phyloP scores from a whole-genome alignment of 192 early-diverging fungal genomes.

The Backusella luteola region DNA sequence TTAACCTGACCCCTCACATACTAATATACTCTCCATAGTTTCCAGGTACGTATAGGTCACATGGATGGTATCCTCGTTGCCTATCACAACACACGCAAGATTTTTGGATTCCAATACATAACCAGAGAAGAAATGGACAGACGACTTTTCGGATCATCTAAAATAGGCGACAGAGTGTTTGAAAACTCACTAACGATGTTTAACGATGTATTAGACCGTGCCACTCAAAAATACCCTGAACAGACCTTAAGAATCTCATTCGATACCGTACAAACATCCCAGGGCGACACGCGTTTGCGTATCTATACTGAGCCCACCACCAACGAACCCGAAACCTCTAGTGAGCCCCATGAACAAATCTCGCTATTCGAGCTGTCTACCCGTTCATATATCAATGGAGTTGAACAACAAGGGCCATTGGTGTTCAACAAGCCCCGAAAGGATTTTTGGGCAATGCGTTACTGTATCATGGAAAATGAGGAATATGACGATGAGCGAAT shows the following conservation, averaged over 20 bases:
- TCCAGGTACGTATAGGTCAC: slow-evolving; percentile 89
- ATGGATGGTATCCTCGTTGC: slow-evolving; percentile 96
- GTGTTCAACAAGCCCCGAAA: slow-evolving; percentile 14
- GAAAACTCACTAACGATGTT: slow-evolving; percentile 58
- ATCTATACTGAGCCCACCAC: slow-evolving; percentile 58
- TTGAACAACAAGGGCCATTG: slow-evolving; percentile 35
- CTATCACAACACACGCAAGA: slow-evolving; percentile 86
- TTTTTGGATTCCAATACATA: slow-evolving; percentile 97
- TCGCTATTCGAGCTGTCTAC: slow-evolving; percentile 38
- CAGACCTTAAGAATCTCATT: slow-evolving; percentile 58
- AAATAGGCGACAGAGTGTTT: slow-evolving; percentile 74
- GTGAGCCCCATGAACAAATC: slow-evolving; percentile 27
- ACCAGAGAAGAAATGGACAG: slow-evolving; percentile 80
- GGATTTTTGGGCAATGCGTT: slow-evolving; percentile 24
- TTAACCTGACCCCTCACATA: background rate
- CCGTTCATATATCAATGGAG: slow-evolving; percentile 43
- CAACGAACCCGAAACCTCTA: slow-evolving; percentile 13
- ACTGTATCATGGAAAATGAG: slow-evolving; percentile 6
- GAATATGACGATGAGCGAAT: background rate
- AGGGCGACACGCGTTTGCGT: slow-evolving; percentile 12
- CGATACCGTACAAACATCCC: slow-evolving; percentile 23
- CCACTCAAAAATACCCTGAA: slow-evolving; percentile 55
- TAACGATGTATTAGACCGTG: slow-evolving; percentile 60
- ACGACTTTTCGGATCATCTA: slow-evolving; percentile 67
- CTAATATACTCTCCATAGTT: slow-evolving; percentile 43